phyloP scores from a whole-genome alignment of 192 early-diverging fungal species.

The Gigaspora rosea region DNA sequence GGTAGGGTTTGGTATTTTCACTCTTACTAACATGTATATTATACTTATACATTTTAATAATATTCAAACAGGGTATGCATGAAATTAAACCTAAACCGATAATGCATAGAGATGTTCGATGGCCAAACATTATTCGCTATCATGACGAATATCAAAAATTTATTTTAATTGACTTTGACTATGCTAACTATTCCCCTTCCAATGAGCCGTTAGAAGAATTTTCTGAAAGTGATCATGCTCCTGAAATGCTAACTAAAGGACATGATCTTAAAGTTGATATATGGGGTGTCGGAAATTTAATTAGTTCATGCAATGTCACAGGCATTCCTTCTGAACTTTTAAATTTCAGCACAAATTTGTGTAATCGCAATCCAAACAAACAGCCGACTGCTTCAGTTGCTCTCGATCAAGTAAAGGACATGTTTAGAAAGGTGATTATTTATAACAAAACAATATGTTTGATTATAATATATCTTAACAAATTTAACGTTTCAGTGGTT shows the following conservation, averaged over 20 bases:
- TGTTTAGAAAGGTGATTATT: slow-evolving; percentile 15
- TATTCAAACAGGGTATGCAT: not conserved
- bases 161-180: not conserved
- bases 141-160: not conserved
- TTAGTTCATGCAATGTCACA: not conserved
- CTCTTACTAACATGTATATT: not conserved
- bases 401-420: not conserved
- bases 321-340: not conserved
- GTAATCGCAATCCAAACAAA: not conserved
- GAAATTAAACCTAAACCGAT: not conserved
- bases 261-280: slow-evolving; percentile 18
- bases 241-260: not conserved
- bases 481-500: slow-evolving; percentile 5
- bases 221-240: slow-evolving; percentile 11
- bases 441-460: not conserved
- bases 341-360: not conserved
- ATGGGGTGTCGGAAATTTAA: not conserved
- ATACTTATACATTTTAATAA: not conserved
- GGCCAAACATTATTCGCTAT: not conserved
- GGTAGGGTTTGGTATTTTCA: not conserved
- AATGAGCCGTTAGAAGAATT: slow-evolving; percentile 14
- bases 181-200: not conserved
- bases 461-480: slow-evolving; percentile 13
- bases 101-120: slow-evolving; percentile 17
- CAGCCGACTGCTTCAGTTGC: not conserved